Percentiles rank a stretch among this genome's conserved stretches.
Evolutionary conservation across 257 asterid genomes (phyloP).

Genomic region (Solanum sejunctum): DNA sequence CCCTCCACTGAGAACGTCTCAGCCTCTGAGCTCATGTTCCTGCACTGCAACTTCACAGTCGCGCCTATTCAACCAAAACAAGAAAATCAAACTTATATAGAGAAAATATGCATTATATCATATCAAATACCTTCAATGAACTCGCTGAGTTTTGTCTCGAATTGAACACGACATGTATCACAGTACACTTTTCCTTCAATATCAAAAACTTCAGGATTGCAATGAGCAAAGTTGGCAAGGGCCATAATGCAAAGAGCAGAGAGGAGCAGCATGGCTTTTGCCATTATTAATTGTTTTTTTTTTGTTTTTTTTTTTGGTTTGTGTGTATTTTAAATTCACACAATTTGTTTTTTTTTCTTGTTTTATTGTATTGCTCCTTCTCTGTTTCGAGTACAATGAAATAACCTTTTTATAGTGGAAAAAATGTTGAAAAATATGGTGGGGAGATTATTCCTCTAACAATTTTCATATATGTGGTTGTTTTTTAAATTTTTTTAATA

Average conservation of each 20-base stretch:
- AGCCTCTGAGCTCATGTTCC: background rate
- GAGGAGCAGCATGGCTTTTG: slow-evolving; percentile 4
- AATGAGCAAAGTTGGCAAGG: background rate
- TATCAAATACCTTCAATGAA: background rate
- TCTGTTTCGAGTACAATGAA: background rate
- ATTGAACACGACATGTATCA: slow-evolving; percentile 1
- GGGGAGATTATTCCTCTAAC: background rate
- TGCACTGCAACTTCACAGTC: slow-evolving; percentile 24
- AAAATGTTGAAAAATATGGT: background rate
- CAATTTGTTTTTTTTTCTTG: background rate
- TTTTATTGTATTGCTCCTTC: background rate
- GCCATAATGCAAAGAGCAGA: slow-evolving; percentile 4
- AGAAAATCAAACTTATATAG: too few relatives aligned
- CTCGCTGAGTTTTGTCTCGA: background rate
- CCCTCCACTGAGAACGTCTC: slow-evolving; percentile 8
- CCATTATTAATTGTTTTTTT: background rate
- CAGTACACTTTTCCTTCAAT: slow-evolving; percentile 5
- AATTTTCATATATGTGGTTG: too few relatives aligned
- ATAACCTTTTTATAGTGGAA: background rate
- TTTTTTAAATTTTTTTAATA: too few relatives aligned
- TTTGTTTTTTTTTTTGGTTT: too few relatives aligned
- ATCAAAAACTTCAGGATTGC: background rate
- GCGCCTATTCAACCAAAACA: slow-evolving; percentile 10
- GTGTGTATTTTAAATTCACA: background rate
- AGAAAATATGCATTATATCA: too few relatives aligned